Evolutionary conservation across 2,329 filamentous ascomycete species (phyloP).

Genomic region (Mycocentrospora acerina): DNA sequence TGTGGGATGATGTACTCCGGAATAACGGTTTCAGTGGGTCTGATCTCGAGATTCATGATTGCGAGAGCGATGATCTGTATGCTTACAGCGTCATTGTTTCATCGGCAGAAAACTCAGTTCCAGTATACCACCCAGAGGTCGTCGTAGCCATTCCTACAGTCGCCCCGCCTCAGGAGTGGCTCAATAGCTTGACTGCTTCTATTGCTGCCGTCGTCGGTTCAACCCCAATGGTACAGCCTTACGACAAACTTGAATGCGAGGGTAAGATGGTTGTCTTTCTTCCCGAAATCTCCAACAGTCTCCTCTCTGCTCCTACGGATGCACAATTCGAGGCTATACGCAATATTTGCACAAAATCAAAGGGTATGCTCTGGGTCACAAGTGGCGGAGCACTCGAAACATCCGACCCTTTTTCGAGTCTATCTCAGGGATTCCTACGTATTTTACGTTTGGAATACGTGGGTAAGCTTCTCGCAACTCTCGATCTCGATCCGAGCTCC

Average conservation of each 20-base stretch:
- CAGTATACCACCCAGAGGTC: conserved; percentile 1
- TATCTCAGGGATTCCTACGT: conserved; percentile 1
- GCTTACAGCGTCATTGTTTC: conserved; percentile 8
- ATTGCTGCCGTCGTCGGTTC: not conserved
- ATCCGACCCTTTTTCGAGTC: conserved; percentile 1
- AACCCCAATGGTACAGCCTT: conserved; percentile 1
- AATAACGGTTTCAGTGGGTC: conserved; percentile 2
- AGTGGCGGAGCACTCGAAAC: conserved; percentile 2
- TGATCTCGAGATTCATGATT: conserved; percentile 4
- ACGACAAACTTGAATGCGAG: conserved; percentile 3
- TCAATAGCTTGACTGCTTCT: not conserved
- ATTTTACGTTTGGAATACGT: conserved; percentile 3
- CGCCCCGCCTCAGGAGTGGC: too few species aligned
- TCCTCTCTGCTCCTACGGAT: conserved; percentile 1
- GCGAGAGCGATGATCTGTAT: conserved; percentile 3
- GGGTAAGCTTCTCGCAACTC: conserved; percentile 1
- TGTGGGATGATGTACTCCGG: conserved; percentile 2
- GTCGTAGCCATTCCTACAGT: too few species aligned
- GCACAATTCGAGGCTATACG: conserved; percentile 2
- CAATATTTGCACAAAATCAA: conserved; percentile 3
- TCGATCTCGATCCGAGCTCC: not conserved
- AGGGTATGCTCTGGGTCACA: conserved; percentile 2
- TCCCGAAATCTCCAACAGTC: not conserved
- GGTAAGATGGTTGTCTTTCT: conserved; percentile 4
- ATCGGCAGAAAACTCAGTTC: not conserved